Conservation (phyloP, 2,329 filamentous ascomycete genomes). For the Alternaria sp. region DNA sequence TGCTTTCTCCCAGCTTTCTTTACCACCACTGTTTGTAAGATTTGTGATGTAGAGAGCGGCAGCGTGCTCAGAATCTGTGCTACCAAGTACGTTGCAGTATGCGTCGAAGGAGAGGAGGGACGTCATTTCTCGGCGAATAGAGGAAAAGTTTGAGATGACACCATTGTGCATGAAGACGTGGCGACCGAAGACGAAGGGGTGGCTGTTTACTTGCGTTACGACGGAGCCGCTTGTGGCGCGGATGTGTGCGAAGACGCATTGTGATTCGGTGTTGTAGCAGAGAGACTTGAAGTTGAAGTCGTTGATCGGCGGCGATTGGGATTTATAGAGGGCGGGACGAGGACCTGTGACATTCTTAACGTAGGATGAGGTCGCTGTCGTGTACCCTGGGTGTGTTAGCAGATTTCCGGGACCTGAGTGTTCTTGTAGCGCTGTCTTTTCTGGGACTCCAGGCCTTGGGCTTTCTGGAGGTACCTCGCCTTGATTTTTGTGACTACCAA, state of each 20-base stretch:
- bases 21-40: constrained; percentile 52
- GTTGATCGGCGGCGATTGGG: constrained; percentile 61
- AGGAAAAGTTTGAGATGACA: constrained; percentile 57
- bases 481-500: not conserved
- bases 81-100: constrained; percentile 60
- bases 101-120: constrained; percentile 58
- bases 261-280: constrained; percentile 61
- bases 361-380: constrained; percentile 54
- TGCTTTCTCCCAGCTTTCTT: constrained; percentile 53
- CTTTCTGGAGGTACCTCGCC: not conserved
- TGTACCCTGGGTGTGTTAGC: constrained; percentile 53
- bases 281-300: constrained; percentile 64
- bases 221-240: constrained; percentile 60
- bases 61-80: constrained; percentile 63
- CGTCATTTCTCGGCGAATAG: constrained; percentile 58
- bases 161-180: constrained; percentile 67
- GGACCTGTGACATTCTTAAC: constrained; percentile 48
- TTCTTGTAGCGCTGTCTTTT: not conserved
- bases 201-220: constrained; percentile 62
- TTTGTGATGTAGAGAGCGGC: constrained; percentile 61
- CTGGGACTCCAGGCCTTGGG: not conserved
- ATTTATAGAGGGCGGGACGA: constrained; percentile 63
- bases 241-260: constrained; percentile 63
- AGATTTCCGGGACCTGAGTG: not conserved
- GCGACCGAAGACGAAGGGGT: constrained; percentile 65